These are phyloP conservation scores for Fagus crenata DNA, from an alignment of 306 rosid genomes.

Conservation along the genomic window DNA sequence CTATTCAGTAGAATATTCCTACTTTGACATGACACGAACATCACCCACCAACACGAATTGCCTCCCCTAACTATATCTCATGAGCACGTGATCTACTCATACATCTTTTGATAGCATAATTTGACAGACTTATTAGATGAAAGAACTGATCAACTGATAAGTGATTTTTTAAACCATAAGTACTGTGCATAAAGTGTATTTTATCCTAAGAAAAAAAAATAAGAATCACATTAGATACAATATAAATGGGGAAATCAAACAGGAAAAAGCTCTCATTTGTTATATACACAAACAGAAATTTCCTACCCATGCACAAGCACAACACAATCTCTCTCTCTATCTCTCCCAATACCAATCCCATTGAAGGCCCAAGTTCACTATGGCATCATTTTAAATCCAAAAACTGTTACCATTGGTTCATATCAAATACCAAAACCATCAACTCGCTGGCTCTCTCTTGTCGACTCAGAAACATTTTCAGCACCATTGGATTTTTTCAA, in stretches of 20 bases:
- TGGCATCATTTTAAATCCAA: constrained; percentile 38
- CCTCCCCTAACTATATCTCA: too few species aligned
- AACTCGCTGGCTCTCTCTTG: constrained; percentile 40
- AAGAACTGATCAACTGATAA: too few species aligned
- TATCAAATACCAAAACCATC: constrained; percentile 57
- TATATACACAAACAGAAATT: constrained; percentile 34
- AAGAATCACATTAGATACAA: neutral
- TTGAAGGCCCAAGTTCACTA: constrained; percentile 27
- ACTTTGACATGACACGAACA: too few species aligned
- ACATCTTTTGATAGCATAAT: too few species aligned
- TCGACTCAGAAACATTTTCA: constrained; percentile 65
- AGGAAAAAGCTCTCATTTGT: constrained; percentile 8
- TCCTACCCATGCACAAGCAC: constrained; percentile 28
- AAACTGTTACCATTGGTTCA: constrained; percentile 38
- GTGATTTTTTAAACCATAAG: neutral
- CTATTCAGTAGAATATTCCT: too few species aligned
- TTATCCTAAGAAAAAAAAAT: neutral
- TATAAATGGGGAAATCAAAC: neutral
- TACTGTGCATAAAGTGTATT: neutral
- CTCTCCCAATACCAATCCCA: constrained; percentile 50
- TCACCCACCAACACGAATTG: too few species aligned
- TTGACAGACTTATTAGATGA: too few species aligned
- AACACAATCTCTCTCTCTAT: constrained; percentile 41
- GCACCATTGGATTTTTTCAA: constrained; percentile 74
- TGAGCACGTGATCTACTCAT: too few species aligned